Conservation (phyloP, 2,329 filamentous ascomycete genomes). For the Corynespora cassiicola region DNA sequence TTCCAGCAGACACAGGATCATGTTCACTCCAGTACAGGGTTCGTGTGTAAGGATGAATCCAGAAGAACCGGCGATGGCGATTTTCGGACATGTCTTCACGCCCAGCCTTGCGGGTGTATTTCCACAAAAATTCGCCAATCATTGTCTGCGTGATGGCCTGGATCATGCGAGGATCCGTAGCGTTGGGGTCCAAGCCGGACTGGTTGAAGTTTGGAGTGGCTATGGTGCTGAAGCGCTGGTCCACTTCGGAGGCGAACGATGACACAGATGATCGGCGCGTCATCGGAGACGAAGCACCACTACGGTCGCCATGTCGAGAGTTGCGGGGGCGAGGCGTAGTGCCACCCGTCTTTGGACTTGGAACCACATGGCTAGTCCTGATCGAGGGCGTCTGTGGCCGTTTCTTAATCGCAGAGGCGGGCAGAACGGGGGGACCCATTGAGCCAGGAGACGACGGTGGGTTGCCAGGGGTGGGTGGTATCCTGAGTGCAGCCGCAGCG, state of each 20-base stretch:
- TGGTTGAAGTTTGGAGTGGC: conserved; percentile 53
- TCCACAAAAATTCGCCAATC: conserved; percentile 99
- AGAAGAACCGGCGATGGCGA: conserved; percentile 94
- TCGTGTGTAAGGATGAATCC: conserved; percentile 97
- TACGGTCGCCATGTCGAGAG: conserved; percentile 52
- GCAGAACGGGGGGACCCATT: conserved; percentile 87
- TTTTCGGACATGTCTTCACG: conserved; percentile 87
- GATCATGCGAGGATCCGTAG: conserved; percentile 96
- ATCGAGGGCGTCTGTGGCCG: conserved; percentile 48
- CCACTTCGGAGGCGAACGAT: conserved; percentile 93
- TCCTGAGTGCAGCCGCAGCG: conserved; percentile 72
- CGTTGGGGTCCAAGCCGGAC: conserved; percentile 66
- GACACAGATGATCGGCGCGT: conserved; percentile 86
- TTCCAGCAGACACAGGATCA: conserved; percentile 81
- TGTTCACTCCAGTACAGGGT: conserved; percentile 96
- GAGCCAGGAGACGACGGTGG: conserved; percentile 49
- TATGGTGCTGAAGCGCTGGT: conserved; percentile 82
- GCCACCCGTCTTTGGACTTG: conserved; percentile 53
- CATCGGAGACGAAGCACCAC: conserved; percentile 56
- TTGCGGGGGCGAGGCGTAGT: conserved; percentile 62
- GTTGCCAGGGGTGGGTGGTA: conserved; percentile 35
- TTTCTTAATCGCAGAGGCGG: conserved; percentile 74
- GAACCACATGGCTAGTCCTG: conserved; percentile 52
- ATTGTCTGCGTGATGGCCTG: conserved; percentile 99
- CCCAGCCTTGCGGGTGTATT: conserved; percentile 95